phyloP scores from a whole-genome alignment of 306 rosid genomes.

The Dalbergia oliveri region DNA sequence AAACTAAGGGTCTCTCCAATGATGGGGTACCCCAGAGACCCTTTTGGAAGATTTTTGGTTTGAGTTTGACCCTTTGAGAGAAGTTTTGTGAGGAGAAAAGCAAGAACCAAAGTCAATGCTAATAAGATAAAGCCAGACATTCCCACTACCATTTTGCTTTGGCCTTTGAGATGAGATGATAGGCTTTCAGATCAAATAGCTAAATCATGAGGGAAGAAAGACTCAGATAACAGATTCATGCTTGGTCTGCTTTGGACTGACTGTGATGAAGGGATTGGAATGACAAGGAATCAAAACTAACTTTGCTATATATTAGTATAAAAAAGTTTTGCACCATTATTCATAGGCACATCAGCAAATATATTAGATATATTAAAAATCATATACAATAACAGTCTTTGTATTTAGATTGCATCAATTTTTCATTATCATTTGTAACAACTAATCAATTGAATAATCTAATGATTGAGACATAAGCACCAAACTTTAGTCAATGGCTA shows the following conservation, averaged over 20 bases:
- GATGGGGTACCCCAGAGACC: constrained; percentile 63
- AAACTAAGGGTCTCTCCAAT: constrained; percentile 64
- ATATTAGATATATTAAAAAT: no score
- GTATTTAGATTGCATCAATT: not conserved
- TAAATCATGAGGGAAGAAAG: constrained; percentile 5
- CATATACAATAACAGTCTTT: no score
- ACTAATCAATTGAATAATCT: constrained; percentile 17
- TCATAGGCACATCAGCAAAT: no score
- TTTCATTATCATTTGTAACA: not conserved
- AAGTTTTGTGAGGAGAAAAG: constrained; percentile 47
- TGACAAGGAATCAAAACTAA: constrained; percentile 10
- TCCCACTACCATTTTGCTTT: constrained; percentile 30
- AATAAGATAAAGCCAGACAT: constrained; percentile 44
- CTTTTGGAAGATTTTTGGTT: constrained; percentile 58
- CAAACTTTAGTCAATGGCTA: no score
- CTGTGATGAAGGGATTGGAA: not conserved
- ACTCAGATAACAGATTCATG: constrained; percentile 19
- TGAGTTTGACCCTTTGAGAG: constrained; percentile 40
- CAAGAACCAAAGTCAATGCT: constrained; percentile 49
- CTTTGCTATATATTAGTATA: no score
- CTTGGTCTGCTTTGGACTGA: not conserved
- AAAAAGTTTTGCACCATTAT: no score
- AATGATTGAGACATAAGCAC: no score
- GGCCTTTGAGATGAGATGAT: constrained; percentile 8
- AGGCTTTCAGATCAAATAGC: constrained; percentile 16